Evolutionary conservation across 1,284 basidiomycete species (phyloP).

Genomic region (Stereum hirsutum): DNA sequence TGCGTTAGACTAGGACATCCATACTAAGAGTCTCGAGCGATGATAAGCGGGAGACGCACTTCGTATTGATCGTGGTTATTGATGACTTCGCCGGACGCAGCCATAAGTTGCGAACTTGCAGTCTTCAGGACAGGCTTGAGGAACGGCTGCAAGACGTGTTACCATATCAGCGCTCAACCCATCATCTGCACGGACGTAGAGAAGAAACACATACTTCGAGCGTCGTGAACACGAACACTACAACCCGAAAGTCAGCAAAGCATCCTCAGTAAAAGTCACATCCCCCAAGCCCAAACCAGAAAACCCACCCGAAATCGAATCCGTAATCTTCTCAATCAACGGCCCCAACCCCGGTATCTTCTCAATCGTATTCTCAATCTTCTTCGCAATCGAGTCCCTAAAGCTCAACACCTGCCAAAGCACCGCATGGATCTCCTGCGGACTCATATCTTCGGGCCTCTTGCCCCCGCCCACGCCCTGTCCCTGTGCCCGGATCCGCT

Average conservation of each 20-base stretch:
- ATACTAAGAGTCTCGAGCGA: too few relatives aligned
- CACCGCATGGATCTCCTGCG: constrained; percentile 78
- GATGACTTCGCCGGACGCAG: constrained; percentile 69
- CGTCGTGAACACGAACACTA: constrained; percentile 76
- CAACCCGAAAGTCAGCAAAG: too few relatives aligned
- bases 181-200: not conserved
- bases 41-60: constrained; percentile 19
- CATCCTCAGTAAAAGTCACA: too few relatives aligned
- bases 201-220: constrained; percentile 42
- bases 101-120: constrained; percentile 52
- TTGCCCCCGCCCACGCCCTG: constrained; percentile 45
- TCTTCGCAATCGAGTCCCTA: constrained; percentile 75
- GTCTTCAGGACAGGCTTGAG: constrained; percentile 63
- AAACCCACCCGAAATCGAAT: constrained; percentile 56
- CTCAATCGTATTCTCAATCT: constrained; percentile 80
- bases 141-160: constrained; percentile 48
- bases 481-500: constrained; percentile 57
- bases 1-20: too few relatives aligned
- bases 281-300: not conserved
- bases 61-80: constrained; percentile 76
- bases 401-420: constrained; percentile 86
- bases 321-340: constrained; percentile 77
- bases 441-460: constrained; percentile 73
- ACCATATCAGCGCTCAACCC: constrained; percentile 8
- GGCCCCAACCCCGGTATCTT: constrained; percentile 63